Evolutionary conservation across 257 asterid genomes (phyloP), one percentile per base, ranked within the genome.

Genomic region (Nicotiana sylvestris): DNA sequence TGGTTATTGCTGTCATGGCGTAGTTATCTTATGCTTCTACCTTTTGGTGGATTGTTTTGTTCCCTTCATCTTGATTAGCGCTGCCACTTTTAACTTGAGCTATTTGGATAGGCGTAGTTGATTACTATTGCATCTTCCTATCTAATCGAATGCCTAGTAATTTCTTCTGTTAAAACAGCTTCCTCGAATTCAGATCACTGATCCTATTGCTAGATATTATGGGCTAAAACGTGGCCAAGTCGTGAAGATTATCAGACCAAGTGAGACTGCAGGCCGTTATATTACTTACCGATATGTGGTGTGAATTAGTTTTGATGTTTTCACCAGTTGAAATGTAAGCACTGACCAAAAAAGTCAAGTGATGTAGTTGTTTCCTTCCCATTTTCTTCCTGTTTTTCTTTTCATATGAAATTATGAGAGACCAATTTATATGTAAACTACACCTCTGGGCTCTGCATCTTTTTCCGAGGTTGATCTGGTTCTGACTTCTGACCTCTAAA

Each of bases 191-290:
- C 97, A 92, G 86, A 56, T 93, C 9, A 90, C 91, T 1, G 98
- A 93, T 83, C 98, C 97, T 11, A 84, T 94, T 77, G 92, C 98
- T 46, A 86, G 93, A 89, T 94, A 93, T 78, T 94, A 93, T 29
- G 97, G 97, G 10, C 89, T 94, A 32, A 93, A 88, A 83, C 92
- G 97, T 3, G 93, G 94, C 16, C 94, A 94, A 56, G 96, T 94
- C 12, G 94, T 92, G 69, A 94, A 91, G 84, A 92, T 94, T 15
- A 93, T 88, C 83, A 91, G 98, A 43, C 93, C 98, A 8, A 95
- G 99, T 87, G 99, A 95, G 87, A 95, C 97, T 74, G 98, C 98
- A 49, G 98, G 99, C 2, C 90, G 90, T 16, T 93, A 95, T 64
- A 88, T 95, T 72, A 92, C 98, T 16, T 95, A 95, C 78, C 86